Percentiles rank a stretch among this genome's conserved stretches.
These are phyloP conservation scores for Karstenula rhodostoma DNA, from an alignment of 2,329 filamentous ascomycete genomes.

Conservation along the genomic window DNA sequence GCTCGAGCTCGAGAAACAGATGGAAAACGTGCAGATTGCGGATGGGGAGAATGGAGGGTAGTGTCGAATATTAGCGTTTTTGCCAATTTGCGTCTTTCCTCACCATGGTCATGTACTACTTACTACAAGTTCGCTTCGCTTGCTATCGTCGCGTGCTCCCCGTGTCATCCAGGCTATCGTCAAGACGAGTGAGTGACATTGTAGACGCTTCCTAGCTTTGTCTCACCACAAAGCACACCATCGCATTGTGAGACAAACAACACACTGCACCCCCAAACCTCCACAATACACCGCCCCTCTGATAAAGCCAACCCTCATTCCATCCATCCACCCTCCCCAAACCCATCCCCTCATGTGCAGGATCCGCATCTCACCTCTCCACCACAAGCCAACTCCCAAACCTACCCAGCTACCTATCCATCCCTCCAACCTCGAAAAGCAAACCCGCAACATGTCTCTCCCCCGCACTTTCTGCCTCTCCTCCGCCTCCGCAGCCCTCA, in stretches of 20 bases:
- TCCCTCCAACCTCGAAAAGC: no score
- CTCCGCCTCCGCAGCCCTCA: background rate
- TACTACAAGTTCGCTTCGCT: no score
- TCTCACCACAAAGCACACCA: background rate
- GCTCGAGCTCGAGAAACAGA: slow-evolving; percentile 20
- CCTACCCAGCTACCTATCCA: background rate
- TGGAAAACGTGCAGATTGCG: slow-evolving; percentile 3
- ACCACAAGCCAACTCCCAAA: background rate
- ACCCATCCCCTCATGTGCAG: slow-evolving; percentile 2
- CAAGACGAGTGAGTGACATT: background rate
- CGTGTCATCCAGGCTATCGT: background rate
- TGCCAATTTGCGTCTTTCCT: background rate
- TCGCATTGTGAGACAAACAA: slow-evolving; percentile 1
- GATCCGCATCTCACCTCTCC: slow-evolving; percentile 1
- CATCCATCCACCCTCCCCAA: background rate
- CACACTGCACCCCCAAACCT: background rate
- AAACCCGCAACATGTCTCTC: slow-evolving; percentile 4
- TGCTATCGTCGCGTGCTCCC: background rate
- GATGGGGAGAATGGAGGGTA: background rate
- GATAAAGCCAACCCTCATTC: background rate
- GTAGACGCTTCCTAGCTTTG: background rate
- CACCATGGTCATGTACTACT: background rate
- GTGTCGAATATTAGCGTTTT: background rate
- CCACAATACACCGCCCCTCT: background rate
- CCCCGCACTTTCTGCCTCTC: slow-evolving; percentile 6